Conservation (phyloP, 805 yeast genomes). For the Starmera dryadoides region DNA sequence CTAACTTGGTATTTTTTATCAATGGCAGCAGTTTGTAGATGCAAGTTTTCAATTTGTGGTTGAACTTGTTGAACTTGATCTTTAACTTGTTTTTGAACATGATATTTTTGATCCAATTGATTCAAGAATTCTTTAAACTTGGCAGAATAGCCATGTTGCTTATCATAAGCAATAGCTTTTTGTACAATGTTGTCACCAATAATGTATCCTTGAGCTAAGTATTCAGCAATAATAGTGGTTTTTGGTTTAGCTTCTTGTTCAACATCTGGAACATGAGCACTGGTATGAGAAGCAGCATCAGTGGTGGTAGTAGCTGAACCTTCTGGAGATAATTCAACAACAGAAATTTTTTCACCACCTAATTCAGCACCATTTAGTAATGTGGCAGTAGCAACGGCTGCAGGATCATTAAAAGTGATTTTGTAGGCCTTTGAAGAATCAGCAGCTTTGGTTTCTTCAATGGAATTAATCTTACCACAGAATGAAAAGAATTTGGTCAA, state of each 20-base stretch:
- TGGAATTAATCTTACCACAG: constrained; percentile 49
- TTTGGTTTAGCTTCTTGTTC: constrained; percentile 76
- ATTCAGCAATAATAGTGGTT: constrained; percentile 67
- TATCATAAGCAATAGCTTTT: constrained; percentile 56
- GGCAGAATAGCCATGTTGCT: constrained; percentile 51
- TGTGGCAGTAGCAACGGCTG: constrained; percentile 66
- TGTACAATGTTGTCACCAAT: constrained; percentile 55
- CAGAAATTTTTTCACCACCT: constrained; percentile 47
- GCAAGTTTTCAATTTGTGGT: constrained; percentile 14
- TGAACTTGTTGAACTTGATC: too few species aligned
- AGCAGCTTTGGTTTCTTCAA: constrained; percentile 9
- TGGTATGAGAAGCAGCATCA: constrained; percentile 1
- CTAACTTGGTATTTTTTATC: constrained; percentile 35
- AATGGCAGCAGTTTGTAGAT: constrained; percentile 26
- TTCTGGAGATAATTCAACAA: constrained; percentile 16
- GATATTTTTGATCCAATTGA: constrained; percentile 53
- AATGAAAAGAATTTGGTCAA: constrained; percentile 64
- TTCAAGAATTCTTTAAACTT: constrained; percentile 50
- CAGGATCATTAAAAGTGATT: constrained; percentile 46
- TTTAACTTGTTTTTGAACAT: constrained; percentile 34
- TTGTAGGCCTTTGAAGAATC: constrained; percentile 18
- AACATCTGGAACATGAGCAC: constrained; percentile 34
- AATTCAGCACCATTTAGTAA: constrained; percentile 69
- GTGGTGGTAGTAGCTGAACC: constrained; percentile 2
- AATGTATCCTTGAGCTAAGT: constrained; percentile 65